Evolutionary conservation across 495 filamentous ascomycete species (phyloP).

Genomic region (Usnea hakonensis): DNA sequence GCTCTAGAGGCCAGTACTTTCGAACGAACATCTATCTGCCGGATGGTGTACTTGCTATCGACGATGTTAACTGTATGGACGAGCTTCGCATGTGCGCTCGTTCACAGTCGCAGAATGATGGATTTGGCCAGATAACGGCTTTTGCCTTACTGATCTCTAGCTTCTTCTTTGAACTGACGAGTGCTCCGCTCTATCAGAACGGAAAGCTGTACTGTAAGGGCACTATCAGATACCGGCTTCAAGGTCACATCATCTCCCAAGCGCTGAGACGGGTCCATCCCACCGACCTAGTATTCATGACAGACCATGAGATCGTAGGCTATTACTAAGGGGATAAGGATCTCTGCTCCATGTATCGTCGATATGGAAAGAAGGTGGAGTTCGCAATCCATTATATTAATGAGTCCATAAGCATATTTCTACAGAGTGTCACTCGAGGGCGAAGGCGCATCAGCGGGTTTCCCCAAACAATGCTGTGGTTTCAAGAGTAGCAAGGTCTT

Average conservation of each 20-base stretch:
- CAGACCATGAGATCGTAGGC: conserved; percentile 3
- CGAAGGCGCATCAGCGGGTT: conserved; percentile 24
- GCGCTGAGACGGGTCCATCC: conserved; percentile 7
- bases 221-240: conserved; percentile 20
- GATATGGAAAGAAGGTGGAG: conserved; percentile 17
- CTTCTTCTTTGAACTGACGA: conserved; percentile 23
- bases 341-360: conserved; percentile 18
- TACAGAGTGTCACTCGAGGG: conserved; percentile 1
- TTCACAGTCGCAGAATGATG: background rate
- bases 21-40: conserved; percentile 25
- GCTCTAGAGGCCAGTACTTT: conserved; percentile 20
- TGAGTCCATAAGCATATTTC: conserved; percentile 18
- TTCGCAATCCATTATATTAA: conserved; percentile 18
- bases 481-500: conserved; percentile 18
- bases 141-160: conserved; percentile 21
- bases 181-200: conserved; percentile 7
- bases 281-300: background rate
- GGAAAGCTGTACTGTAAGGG: conserved; percentile 20
- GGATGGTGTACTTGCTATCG: conserved; percentile 17
- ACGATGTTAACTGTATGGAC: conserved; percentile 23
- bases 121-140: conserved; percentile 8
- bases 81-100: conserved; percentile 1
- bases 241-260: conserved; percentile 7
- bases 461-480: conserved; percentile 23
- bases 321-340: conserved; percentile 7